phyloP scores from a whole-genome alignment of 1,284 basidiomycete species.

The Thecaphora frezii region DNA sequence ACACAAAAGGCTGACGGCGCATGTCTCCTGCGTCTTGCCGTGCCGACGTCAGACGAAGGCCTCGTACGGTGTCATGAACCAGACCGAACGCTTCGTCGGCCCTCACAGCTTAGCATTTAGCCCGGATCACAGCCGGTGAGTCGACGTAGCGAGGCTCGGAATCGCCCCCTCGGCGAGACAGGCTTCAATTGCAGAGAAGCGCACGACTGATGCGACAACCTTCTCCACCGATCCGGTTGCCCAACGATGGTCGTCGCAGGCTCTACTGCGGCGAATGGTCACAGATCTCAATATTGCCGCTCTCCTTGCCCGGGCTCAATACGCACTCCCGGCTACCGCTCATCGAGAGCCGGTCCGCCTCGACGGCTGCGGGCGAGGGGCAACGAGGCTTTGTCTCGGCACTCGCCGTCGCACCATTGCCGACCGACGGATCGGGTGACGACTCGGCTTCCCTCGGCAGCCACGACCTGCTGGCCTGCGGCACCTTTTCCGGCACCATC shows the following conservation, averaged over 20 bases:
- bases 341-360: conserved; percentile 3
- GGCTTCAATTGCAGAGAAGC: too few relatives aligned
- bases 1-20: too few relatives aligned
- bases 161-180: not conserved
- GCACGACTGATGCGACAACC: too few relatives aligned
- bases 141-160: not conserved
- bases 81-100: conserved; percentile 43
- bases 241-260: too few relatives aligned
- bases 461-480: conserved; percentile 41
- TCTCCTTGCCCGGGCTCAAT: conserved; percentile 40
- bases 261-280: conserved; percentile 39
- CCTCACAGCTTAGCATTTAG: conserved; percentile 42
- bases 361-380: conserved; percentile 8
- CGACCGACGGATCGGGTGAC: conserved; percentile 2
- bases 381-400: conserved; percentile 41
- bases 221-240: too few relatives aligned
- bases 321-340: conserved; percentile 27
- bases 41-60: conserved; percentile 8
- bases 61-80: conserved; percentile 48
- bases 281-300: conserved; percentile 23
- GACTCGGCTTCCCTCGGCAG: not conserved
- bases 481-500: conserved; percentile 39
- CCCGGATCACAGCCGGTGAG: conserved; percentile 30
- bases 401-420: conserved; percentile 13
- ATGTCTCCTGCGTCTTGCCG: too few relatives aligned